Percentiles rank a stretch among this genome's conserved stretches.
phyloP scores from a whole-genome alignment of 352 stramenopile species.

The Globisporangium paddicum region DNA sequence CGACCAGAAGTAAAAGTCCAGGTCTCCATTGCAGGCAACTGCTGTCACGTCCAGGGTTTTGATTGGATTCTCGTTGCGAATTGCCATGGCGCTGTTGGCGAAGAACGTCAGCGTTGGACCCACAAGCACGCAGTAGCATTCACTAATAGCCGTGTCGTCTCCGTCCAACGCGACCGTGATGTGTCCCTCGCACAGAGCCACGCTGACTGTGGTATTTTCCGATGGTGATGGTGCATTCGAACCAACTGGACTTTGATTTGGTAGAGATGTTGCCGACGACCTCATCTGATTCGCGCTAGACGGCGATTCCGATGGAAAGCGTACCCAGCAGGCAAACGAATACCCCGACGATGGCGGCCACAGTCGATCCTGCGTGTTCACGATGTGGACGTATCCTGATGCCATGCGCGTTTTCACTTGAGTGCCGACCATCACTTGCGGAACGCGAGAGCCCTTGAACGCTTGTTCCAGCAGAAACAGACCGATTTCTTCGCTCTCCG shows the following conservation, averaged over 20 bases:
- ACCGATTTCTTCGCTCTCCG: conserved; percentile 29
- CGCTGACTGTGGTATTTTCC: conserved; percentile 19
- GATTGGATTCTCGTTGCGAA: conserved; percentile 23
- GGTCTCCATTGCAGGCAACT: conserved; percentile 22
- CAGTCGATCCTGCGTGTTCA: conserved; percentile 47
- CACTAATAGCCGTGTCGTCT: conserved; percentile 24
- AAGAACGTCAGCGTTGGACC: conserved; percentile 56
- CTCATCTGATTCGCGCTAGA: not conserved
- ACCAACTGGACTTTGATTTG: not conserved
- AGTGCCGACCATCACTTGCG: conserved; percentile 51
- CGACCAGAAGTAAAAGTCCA: conserved; percentile 50
- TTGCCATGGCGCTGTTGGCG: conserved; percentile 28
- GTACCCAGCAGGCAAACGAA: conserved; percentile 72
- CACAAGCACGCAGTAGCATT: conserved; percentile 61
- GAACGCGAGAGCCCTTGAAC: conserved; percentile 38
- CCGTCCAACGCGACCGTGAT: conserved; percentile 36
- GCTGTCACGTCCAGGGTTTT: conserved; percentile 40
- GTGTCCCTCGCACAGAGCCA: conserved; percentile 55
- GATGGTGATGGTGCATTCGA: not conserved
- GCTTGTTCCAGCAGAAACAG: conserved; percentile 36
- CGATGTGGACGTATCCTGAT: conserved; percentile 60
- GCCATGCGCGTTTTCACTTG: conserved; percentile 42
- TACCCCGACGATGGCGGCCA: conserved; percentile 76
- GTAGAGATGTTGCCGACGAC: not conserved
- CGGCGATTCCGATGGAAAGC: conserved; percentile 30